phyloP scores from a whole-genome alignment of 1,139 yeast species.

The Geotrichum candidum region DNA sequence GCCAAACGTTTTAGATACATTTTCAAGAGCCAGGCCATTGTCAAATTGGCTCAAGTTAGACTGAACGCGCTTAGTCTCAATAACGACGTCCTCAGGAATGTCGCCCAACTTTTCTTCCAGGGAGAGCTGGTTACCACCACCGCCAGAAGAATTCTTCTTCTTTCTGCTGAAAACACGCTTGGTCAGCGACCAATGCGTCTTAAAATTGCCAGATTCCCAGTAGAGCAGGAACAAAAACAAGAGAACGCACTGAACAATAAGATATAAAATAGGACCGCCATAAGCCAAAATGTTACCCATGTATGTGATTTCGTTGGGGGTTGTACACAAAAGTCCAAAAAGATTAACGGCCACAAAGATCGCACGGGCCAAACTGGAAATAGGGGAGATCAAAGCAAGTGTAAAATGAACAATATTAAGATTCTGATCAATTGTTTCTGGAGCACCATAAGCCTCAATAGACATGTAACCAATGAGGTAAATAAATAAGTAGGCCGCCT shows the following conservation, averaged over 20 bases:
- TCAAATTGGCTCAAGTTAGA: slow-evolving; percentile 19
- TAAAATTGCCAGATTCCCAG: slow-evolving; percentile 34
- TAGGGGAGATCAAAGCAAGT: slow-evolving; percentile 31
- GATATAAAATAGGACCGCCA: slow-evolving; percentile 36
- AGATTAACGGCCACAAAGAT: slow-evolving; percentile 34
- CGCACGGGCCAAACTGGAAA: slow-evolving; percentile 30
- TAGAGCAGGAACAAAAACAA: slow-evolving; percentile 29
- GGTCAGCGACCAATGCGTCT: neutral
- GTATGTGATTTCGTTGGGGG: slow-evolving; percentile 23
- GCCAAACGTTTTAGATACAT: slow-evolving; percentile 31
- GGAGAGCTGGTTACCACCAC: neutral
- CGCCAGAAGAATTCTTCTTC: neutral
- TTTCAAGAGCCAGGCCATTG: slow-evolving; percentile 30
- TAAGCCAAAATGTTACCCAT: slow-evolving; percentile 33
- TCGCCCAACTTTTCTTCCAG: slow-evolving; percentile 12
- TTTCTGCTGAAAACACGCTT: neutral
- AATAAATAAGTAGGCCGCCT: slow-evolving; percentile 31
- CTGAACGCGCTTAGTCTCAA: slow-evolving; percentile 21
- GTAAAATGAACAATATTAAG: slow-evolving; percentile 29
- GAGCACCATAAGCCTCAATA: slow-evolving; percentile 31
- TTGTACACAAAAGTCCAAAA: slow-evolving; percentile 32
- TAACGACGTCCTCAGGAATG: slow-evolving; percentile 16
- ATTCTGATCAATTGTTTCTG: slow-evolving; percentile 25
- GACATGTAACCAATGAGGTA: slow-evolving; percentile 34
- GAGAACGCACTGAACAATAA: slow-evolving; percentile 28